These are phyloP conservation scores for Purshia tridentata DNA, from an alignment of 306 rosid species.

Conservation along the genomic window DNA sequence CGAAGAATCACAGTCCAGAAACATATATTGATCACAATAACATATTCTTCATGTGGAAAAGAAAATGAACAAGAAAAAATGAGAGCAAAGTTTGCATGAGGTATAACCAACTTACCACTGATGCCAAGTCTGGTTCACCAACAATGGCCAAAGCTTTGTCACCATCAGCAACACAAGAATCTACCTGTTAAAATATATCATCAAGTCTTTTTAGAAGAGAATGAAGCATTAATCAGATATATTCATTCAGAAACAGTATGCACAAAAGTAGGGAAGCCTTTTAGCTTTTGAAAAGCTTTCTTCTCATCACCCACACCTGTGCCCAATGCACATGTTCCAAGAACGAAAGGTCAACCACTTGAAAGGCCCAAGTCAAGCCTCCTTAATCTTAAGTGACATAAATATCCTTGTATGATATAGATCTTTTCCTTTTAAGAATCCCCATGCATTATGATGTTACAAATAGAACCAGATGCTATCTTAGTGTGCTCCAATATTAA, in stretches of 20 bases:
- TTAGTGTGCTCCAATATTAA: conserved; percentile 4
- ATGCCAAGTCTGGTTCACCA: conserved; percentile 38
- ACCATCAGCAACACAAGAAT: conserved; percentile 47
- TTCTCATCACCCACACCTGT: conserved; percentile 3
- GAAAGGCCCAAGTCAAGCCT: conserved; percentile 15
- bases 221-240: conserved; percentile 8
- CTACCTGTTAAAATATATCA: conserved; percentile 48
- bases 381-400: conserved; percentile 6
- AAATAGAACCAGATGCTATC: background rate
- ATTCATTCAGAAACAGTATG: conserved; percentile 4
- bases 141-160: conserved; percentile 40
- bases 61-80: background rate
- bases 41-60: background rate
- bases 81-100: conserved; percentile 12
- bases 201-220: background rate
- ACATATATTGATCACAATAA: background rate
- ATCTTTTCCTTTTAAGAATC: background rate
- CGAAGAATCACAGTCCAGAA: too few species aligned
- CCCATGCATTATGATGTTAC: background rate
- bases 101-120: conserved; percentile 47
- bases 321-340: conserved; percentile 19
- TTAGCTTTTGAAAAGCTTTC: background rate
- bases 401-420: conserved; percentile 7
- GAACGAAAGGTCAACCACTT: conserved; percentile 14
- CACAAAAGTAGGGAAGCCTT: background rate